These are phyloP conservation scores for Fusarium musae DNA, from an alignment of 2,329 filamentous ascomycete species.

Conservation along the genomic window DNA sequence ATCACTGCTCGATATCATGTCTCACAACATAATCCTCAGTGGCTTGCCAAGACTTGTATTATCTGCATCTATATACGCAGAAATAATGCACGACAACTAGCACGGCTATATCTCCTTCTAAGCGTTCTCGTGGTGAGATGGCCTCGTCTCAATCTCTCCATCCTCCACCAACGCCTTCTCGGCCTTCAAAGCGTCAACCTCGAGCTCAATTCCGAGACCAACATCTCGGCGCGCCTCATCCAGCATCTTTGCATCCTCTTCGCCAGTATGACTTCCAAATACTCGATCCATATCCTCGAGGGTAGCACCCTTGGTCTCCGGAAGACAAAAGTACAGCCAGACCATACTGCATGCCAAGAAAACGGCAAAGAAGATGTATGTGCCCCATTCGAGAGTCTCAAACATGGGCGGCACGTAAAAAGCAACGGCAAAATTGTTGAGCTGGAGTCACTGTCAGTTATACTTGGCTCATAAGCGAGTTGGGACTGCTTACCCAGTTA, in stretches of 20 bases:
- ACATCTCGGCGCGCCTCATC: conserved; percentile 39
- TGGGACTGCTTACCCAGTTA: conserved; percentile 50
- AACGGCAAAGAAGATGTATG: conserved; percentile 67
- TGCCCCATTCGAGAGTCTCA: conserved; percentile 55
- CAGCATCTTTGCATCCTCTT: conserved; percentile 33
- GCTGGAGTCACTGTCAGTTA: conserved; percentile 6
- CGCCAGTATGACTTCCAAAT: conserved; percentile 54
- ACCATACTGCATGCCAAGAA: conserved; percentile 59
- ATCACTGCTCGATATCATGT: background rate
- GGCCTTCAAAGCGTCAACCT: conserved; percentile 28
- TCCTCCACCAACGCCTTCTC: conserved; percentile 36
- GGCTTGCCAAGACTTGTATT: background rate
- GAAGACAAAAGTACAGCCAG: conserved; percentile 62
- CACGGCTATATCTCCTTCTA: background rate
- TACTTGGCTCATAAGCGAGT: background rate
- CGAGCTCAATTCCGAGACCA: conserved; percentile 29
- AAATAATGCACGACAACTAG: background rate
- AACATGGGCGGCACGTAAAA: conserved; percentile 57
- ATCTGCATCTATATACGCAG: background rate
- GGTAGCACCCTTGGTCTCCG: conserved; percentile 65
- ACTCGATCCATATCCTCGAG: conserved; percentile 65
- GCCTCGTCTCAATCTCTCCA: conserved; percentile 24
- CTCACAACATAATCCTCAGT: background rate
- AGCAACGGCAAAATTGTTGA: conserved; percentile 59
- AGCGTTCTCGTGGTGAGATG: conserved; percentile 33